Conservation (phyloP, 805 yeast species). For the Komagataella kurtzmanii region DNA sequence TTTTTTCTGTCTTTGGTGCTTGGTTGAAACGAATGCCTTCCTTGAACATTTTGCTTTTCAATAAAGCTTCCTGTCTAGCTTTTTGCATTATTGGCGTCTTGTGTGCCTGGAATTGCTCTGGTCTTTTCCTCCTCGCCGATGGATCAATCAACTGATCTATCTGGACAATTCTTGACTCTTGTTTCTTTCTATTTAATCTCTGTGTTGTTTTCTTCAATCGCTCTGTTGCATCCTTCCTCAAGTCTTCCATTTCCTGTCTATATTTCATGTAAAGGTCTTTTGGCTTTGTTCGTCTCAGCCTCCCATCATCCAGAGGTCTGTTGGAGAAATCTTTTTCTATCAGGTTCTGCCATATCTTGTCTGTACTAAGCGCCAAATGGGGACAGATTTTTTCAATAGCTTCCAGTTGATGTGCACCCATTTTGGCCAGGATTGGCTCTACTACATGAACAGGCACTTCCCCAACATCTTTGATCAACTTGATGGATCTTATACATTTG, state of each 20-base stretch:
- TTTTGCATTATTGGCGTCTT: slow-evolving; percentile 1
- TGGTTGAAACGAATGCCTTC: neutral
- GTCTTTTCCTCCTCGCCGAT: neutral
- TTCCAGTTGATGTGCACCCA: slow-evolving; percentile 29
- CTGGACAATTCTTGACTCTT: neutral
- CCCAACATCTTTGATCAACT: slow-evolving; percentile 19
- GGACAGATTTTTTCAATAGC: slow-evolving; percentile 28
- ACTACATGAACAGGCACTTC: slow-evolving; percentile 28
- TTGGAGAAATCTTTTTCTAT: slow-evolving; percentile 33
- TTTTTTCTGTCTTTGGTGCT: neutral
- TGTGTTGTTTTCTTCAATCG: slow-evolving; percentile 29
- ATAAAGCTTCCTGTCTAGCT: neutral
- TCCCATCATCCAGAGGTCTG: slow-evolving; percentile 17
- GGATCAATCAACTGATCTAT: neutral
- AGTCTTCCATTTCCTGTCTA: slow-evolving; percentile 24
- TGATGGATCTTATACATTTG: slow-evolving; percentile 17
- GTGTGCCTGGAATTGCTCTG: neutral
- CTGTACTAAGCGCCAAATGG: slow-evolving; percentile 25
- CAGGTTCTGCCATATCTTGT: slow-evolving; percentile 30
- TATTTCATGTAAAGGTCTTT: slow-evolving; percentile 25
- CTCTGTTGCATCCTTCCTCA: slow-evolving; percentile 28
- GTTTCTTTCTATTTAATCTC: slow-evolving; percentile 23
- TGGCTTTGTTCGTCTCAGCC: slow-evolving; percentile 5
- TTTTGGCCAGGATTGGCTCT: slow-evolving; percentile 29
- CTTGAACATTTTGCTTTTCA: slow-evolving; percentile 1